phyloP scores from a whole-genome alignment of 2,329 filamentous ascomycete genomes.

The Arthroderma sp. region DNA sequence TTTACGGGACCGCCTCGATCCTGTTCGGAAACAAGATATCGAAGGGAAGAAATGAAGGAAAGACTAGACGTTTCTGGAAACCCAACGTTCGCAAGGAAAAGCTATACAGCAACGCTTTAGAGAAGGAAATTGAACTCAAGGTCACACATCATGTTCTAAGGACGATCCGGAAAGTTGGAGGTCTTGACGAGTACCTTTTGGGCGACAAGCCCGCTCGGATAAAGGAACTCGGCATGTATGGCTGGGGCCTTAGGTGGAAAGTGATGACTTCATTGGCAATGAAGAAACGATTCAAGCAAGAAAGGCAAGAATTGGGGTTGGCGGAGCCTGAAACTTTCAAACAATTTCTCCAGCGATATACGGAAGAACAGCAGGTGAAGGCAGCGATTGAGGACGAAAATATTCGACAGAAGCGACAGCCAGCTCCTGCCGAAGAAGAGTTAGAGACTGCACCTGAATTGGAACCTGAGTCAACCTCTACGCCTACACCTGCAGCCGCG shows the following conservation, averaged over 20 bases:
- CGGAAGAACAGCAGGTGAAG: constrained; percentile 25
- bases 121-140: constrained; percentile 31
- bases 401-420: neutral
- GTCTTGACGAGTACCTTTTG: constrained; percentile 81
- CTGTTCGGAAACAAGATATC: constrained; percentile 40
- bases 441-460: no score
- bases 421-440: neutral
- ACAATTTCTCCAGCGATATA: constrained; percentile 32
- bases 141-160: constrained; percentile 33
- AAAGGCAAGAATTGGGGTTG: constrained; percentile 55
- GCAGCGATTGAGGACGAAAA: constrained; percentile 20
- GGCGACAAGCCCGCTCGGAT: constrained; percentile 65
- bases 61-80: constrained; percentile 36
- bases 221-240: constrained; percentile 74
- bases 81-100: constrained; percentile 37
- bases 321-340: constrained; percentile 26
- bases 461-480: neutral
- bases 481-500: no score
- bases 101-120: constrained; percentile 32
- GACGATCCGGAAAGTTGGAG: constrained; percentile 68
- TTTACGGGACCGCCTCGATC: constrained; percentile 34
- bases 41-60: constrained; percentile 35
- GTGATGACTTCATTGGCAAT: constrained; percentile 67
- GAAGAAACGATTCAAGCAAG: constrained; percentile 49
- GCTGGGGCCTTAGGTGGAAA: constrained; percentile 81